Evolutionary conservation across 176 grass and related monocot genomes (phyloP), one percentile per base, ranked within the genome.

Genomic region (Ensete glaucum): DNA sequence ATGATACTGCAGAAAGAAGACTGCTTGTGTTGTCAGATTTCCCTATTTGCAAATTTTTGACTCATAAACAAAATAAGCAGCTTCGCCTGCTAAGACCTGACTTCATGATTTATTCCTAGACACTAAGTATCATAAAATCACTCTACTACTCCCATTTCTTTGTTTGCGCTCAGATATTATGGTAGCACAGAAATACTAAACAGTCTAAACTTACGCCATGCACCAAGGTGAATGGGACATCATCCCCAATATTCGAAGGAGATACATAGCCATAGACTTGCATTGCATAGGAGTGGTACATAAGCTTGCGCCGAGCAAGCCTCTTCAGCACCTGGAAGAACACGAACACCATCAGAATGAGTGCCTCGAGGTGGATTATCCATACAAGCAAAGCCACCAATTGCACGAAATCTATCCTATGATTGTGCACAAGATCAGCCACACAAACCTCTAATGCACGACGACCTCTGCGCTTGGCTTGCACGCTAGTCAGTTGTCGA

Each of bases 251-350:
- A 49, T 73, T 77, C 56, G 71, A 76, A 1, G 84, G 68, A 62
- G 75, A 74, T 19, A 98, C 84, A 76, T 91, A 93, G 49, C 94
- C 90, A 81, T 98, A 88, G 43, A 98, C 94, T 85, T 98, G 90
- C 80, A 93, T 90, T 56, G 94, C 83, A 78, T 91, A 98, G n/a
- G 87, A 91, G 54, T 93, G 72, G 79, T 98, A 98, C 94, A 98
- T 98, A 81, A 93, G 69, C 80, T 90, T 84, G 19, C 84, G 90
- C 69, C 78, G 87, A 79, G 90, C 84, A 77, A 98, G 84, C 72
- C 86, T 98, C 85, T 93, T 89, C 11, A 97, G 67, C 64, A 97
- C 94, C 94, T 97, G 82, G 76, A 81, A 76, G 62, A 50, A 62
- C 64, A 73, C 24, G 71, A 19, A 54, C 9, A 43, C 4, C 34